Base-by-base conservation (phyloP, 2,329 filamentous ascomycete species). In the Fusarium illudens region DNA sequence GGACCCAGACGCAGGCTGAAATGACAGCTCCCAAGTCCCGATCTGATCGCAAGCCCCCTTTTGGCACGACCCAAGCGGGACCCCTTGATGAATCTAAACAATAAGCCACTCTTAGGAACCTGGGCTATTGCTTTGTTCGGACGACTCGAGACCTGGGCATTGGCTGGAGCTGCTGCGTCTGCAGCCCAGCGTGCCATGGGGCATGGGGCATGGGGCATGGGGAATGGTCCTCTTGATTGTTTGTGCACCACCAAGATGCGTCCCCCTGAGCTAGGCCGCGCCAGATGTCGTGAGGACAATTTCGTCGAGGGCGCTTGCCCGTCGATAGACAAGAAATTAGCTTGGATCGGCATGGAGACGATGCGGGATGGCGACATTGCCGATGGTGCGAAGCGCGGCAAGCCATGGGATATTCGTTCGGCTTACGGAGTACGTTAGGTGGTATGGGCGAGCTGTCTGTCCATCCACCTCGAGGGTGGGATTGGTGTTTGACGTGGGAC, bases 181-280 rank as follows among this genome's bases (percentile, higher is more conserved):
- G 48, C 30, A 22, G 30, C 15, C 29, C 53, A 61, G 55, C 55
- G 63, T 69, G 27, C 46, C 66, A 70, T 46, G 46, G 36, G 55
- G 61, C 67, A 70, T 70, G 66, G 65, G 53, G 61, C 56, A 70
- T 46, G 46, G 36, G 55, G 61, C 67, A 70, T 70, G 66, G 65
- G 53, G 61, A n/a, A n/a, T n/a, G n/a, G n/a, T 52, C 50, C 30
- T 50, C 33, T 42, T 44, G 13, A 49, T 44, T 53, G 39, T 48
- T 30, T 52, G 44, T 37, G 42, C 29, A 49, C 44, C 44, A 55
- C 27, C 37, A 60, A 60, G 51, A 64, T 58, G 54, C 46, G 53
- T 69, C 62, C 68, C 68, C 68, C 68, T 71, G 68, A 71, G 34
- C 65, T 71, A 71, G 55, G 62, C 56, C 58, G 50, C 51, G 44